Base-by-base conservation (phyloP, 2,329 filamentous ascomycete genomes). In the Pezicula rhizophila region DNA sequence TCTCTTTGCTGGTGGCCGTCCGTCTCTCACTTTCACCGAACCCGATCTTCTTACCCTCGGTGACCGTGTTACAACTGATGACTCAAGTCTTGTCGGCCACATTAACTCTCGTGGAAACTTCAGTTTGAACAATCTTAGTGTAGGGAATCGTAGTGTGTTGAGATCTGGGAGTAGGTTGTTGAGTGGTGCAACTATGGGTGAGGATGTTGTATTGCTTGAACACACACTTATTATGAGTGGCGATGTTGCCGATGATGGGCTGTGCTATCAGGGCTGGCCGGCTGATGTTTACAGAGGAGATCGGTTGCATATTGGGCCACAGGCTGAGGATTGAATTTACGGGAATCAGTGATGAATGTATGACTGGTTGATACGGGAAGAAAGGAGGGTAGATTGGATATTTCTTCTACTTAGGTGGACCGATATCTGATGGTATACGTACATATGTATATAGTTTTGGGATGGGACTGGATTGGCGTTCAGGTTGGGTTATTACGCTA, bases 181-280 rank as follows among this genome's bases (percentile, higher is more conserved):
- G 44, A 74, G 70, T 35, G 77, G 77, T 10, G 76, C 76, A 4
- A 68, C 59, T 17, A 79, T 80, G 76, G 71, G 70, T 48, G 63
- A 69, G 2, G 76, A 78, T 55, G 70, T 71, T 17, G 76, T 75
- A 54, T 61, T 81, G 33, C 59, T 81, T 33, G 77, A 81, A 63
- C 78, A 81, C 53, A 80, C 77, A 0, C 66, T 80, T 4, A 68
- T 81, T 38, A 75, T 81, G 70, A 72, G 72, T 2, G 78, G 77
- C 4, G 77, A 81, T 58, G 66, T 76, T 37, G 76, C 79, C 0
- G 75, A 75, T 43, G 69, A 70, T 47, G 70, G 68, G 0, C 64
- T 60, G 47, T 75, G 74, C 2, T 72, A 76, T 64, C 77, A 80
- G 59, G 77, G 78, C 1, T 80, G 77, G 76, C 76, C 77, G 2